These are phyloP conservation scores for Brassica rapa DNA, from an alignment of 345 rosid genomes.

Conservation along the genomic window DNA sequence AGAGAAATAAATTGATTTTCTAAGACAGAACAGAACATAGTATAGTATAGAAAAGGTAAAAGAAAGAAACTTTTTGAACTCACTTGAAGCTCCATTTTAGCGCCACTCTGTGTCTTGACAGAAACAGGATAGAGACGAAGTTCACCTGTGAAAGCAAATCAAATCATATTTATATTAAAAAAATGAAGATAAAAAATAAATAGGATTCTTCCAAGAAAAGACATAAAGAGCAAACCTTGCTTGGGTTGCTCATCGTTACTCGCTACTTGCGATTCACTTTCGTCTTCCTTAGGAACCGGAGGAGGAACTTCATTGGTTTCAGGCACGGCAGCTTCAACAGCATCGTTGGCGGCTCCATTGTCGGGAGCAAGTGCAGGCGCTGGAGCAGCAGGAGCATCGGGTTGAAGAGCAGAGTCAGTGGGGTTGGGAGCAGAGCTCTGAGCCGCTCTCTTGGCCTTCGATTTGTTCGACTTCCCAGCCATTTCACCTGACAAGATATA, in stretches of 20 bases:
- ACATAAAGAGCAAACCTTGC: conserved; percentile 56
- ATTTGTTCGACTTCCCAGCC: conserved; percentile 95
- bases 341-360: conserved; percentile 37
- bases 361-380: conserved; percentile 1
- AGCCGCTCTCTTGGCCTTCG: conserved; percentile 57
- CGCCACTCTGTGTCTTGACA: conserved; percentile 82
- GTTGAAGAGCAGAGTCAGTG: conserved; percentile 37
- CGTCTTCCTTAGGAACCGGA: conserved; percentile 40
- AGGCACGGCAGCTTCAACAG: conserved; percentile 37
- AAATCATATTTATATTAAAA: neutral
- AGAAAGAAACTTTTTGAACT: conserved; percentile 20
- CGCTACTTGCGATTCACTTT: conserved; percentile 45
- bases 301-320: conserved; percentile 48
- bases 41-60: neutral
- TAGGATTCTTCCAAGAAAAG: neutral
- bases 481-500: conserved; percentile 42
- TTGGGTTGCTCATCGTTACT: conserved; percentile 53
- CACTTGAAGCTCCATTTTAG: conserved; percentile 92
- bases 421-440: conserved; percentile 39
- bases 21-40: neutral
- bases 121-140: conserved; percentile 83
- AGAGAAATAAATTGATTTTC: neutral
- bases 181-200: neutral
- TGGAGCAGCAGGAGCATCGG: conserved; percentile 24
- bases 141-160: conserved; percentile 57